A percentile compares a stretch with the other conserved stretches of the same genome.
Evolutionary conservation across 1,284 basidiomycete genomes (phyloP).

Genomic region (Irpex rosettiformis): DNA sequence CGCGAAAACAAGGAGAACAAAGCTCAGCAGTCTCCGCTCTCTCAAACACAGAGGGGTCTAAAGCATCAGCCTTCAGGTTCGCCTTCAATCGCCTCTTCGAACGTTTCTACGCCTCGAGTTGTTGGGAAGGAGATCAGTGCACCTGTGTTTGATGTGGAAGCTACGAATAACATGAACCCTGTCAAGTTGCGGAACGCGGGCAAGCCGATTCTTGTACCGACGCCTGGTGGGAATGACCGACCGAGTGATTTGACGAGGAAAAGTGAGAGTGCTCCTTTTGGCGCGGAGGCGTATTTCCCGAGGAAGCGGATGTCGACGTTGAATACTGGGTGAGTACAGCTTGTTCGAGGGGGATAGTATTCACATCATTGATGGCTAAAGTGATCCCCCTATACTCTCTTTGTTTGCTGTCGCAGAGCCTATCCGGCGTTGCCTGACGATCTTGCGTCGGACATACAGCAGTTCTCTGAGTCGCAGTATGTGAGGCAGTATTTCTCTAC

Average conservation of each 20-base stretch:
- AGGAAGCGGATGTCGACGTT: constrained; percentile 37
- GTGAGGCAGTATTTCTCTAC: constrained; percentile 87
- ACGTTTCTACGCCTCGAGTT: constrained; percentile 22
- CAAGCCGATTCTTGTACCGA: constrained; percentile 63
- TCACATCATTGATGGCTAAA: not conserved
- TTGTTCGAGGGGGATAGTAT: not conserved
- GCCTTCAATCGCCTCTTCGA: not conserved
- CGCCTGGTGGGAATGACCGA: not conserved
- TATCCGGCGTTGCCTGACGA: constrained; percentile 74
- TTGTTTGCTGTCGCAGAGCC: constrained; percentile 35
- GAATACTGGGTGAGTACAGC: constrained; percentile 55
- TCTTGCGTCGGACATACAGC: constrained; percentile 77
- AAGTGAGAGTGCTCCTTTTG: not conserved
- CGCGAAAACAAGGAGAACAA: constrained; percentile 4
- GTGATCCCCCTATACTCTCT: not conserved
- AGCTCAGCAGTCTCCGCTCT: not conserved
- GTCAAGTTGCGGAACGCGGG: constrained; percentile 57
- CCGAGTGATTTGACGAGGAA: not conserved
- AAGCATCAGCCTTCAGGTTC: not conserved
- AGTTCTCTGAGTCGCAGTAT: constrained; percentile 81
- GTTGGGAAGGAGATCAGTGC: constrained; percentile 62
- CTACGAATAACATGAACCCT: constrained; percentile 71
- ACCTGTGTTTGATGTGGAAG: constrained; percentile 67
- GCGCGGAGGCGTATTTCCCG: not conserved
- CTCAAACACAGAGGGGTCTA: not conserved